Conservation (phyloP, 495 filamentous ascomycete genomes). For the Viridothelium virens region DNA sequence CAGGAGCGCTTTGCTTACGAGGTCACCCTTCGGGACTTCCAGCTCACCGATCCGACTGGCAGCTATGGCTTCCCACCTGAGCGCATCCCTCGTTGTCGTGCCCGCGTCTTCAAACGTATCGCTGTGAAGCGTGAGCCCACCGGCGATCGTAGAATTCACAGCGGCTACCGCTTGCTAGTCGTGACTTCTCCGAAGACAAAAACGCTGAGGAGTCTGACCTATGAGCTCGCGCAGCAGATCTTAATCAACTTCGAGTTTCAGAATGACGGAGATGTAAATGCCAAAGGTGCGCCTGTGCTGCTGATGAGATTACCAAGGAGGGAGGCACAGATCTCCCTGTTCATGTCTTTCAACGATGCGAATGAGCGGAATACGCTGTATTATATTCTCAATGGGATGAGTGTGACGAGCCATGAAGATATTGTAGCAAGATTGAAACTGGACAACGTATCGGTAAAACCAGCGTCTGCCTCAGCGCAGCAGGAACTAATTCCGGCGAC, state of each 20-base stretch:
- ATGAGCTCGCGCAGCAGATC: constrained; percentile 49
- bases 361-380: constrained; percentile 59
- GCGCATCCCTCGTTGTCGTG: constrained; percentile 56
- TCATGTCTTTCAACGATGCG: constrained; percentile 53
- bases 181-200: constrained; percentile 69
- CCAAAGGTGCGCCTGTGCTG: constrained; percentile 49
- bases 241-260: constrained; percentile 68
- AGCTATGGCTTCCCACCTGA: constrained; percentile 64
- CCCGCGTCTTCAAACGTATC: constrained; percentile 64
- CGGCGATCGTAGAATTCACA: constrained; percentile 59
- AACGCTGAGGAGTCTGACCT: constrained; percentile 62
- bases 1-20: constrained; percentile 62
- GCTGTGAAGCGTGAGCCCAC: constrained; percentile 55
- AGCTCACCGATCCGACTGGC: constrained; percentile 63
- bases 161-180: constrained; percentile 66
- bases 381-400: constrained; percentile 59
- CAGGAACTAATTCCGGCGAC: constrained; percentile 37
- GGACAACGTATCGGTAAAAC: constrained; percentile 55
- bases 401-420: constrained; percentile 50
- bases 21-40: constrained; percentile 56
- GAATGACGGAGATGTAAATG: constrained; percentile 50
- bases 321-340: constrained; percentile 61
- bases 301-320: constrained; percentile 59
- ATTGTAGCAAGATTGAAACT: constrained; percentile 56
- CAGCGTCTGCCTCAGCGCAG: constrained; percentile 40